Conservation (phyloP, 208 protist genomes). For the Sergeia podlipaevii region DNA sequence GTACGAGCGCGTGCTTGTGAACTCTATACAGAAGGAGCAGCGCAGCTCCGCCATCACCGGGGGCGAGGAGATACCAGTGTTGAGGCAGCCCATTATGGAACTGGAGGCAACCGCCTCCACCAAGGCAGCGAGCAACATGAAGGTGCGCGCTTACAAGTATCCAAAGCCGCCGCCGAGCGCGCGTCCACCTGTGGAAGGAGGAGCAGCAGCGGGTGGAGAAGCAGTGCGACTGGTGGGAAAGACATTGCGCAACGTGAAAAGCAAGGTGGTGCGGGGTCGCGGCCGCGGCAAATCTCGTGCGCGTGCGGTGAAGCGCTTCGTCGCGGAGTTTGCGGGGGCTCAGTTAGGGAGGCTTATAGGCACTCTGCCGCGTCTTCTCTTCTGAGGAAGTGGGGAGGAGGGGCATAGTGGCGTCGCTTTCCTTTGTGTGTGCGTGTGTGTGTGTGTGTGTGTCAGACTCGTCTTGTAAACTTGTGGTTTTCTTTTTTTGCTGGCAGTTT, state of each 20-base stretch:
- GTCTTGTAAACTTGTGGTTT: background rate
- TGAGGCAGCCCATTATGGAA: slow-evolving; percentile 58
- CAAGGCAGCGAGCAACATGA: slow-evolving; percentile 27
- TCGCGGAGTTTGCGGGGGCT: slow-evolving; percentile 38
- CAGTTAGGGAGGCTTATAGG: slow-evolving; percentile 46
- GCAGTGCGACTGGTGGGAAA: slow-evolving; percentile 26
- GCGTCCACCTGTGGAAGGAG: slow-evolving; percentile 18
- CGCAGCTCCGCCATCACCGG: slow-evolving; percentile 35
- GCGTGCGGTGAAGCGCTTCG: slow-evolving; percentile 37
- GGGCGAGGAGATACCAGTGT: slow-evolving; percentile 33
- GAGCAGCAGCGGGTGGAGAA: slow-evolving; percentile 3
- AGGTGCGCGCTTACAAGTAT: slow-evolving; percentile 54
- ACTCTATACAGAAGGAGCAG: slow-evolving; percentile 80
- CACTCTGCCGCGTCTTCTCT: slow-evolving; percentile 47
- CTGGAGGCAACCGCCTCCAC: slow-evolving; percentile 34
- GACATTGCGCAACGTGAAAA: slow-evolving; percentile 27
- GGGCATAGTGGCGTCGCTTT: background rate
- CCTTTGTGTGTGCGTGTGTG: slow-evolving; percentile 8
- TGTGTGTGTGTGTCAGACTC: slow-evolving; percentile 10
- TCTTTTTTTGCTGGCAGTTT: slow-evolving; percentile 7
- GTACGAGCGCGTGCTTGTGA: slow-evolving; percentile 59
- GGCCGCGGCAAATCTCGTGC: slow-evolving; percentile 18
- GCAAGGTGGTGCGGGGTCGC: slow-evolving; percentile 11
- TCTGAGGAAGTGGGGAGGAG: slow-evolving; percentile 13
- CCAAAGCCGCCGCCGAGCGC: slow-evolving; percentile 52